phyloP scores from a whole-genome alignment of 768 basidiomycete species.

The Suillus discolor region DNA sequence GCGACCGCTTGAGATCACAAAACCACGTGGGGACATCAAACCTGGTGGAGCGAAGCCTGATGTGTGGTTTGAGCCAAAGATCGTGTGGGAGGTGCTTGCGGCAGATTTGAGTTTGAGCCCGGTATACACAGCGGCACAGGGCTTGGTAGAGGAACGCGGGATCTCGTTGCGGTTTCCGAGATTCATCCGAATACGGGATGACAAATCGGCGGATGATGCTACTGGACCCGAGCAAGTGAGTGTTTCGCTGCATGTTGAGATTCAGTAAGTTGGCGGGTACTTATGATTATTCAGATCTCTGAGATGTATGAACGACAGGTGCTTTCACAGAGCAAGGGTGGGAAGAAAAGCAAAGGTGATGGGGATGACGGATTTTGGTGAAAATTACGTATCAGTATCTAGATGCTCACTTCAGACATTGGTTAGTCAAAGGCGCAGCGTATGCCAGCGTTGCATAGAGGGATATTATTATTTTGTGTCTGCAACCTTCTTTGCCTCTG shows the following conservation, averaged over 20 bases:
- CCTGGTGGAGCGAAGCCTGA: constrained; percentile 94
- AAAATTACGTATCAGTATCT: constrained; percentile 20
- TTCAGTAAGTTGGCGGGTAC: not conserved
- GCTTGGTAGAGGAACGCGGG: constrained; percentile 86
- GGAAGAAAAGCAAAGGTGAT: constrained; percentile 65
- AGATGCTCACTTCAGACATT: constrained; percentile 19
- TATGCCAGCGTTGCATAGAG: not conserved
- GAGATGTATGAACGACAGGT: constrained; percentile 94
- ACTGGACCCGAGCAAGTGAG: constrained; percentile 90
- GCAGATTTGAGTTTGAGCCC: constrained; percentile 97
- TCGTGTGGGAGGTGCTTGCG: constrained; percentile 98
- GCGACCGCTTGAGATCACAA: constrained; percentile 72
- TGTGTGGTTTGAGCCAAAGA: constrained; percentile 95
- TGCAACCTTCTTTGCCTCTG: constrained; percentile 42
- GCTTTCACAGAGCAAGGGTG: constrained; percentile 71
- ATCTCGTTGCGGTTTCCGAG: constrained; percentile 97
- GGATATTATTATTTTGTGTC: constrained; percentile 20
- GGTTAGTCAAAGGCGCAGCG: not conserved
- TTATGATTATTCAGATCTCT: constrained; percentile 57
- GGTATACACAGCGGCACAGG: constrained; percentile 92
- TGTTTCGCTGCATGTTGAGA: constrained; percentile 1
- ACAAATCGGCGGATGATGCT: constrained; percentile 90
- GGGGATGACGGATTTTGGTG: constrained; percentile 82
- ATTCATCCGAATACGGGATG: constrained; percentile 90
- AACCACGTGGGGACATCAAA: constrained; percentile 81